Base-by-base conservation (phyloP, 1,139 yeast genomes). In the Scheffersomyces segobiensis region DNA sequence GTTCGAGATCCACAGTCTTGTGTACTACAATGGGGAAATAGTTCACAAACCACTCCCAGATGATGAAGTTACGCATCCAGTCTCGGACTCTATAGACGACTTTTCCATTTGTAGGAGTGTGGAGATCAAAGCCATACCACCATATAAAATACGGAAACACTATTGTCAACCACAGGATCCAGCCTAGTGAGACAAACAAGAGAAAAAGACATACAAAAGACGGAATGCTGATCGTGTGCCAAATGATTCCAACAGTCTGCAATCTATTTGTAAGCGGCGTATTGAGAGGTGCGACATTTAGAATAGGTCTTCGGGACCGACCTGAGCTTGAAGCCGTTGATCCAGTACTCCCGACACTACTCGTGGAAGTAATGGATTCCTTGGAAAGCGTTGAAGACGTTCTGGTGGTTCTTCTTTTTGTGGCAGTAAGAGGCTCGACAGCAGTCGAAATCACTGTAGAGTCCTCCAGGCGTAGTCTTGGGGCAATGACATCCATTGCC, bases 11-110 rank as follows among this genome's bases (percentile, higher is more conserved):
- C 17, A 80, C 81, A 0, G 93, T 82, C 68, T 89, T 91, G 72
- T 88, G 89, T n/a, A 92, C 78, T 2, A 75, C 74, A 19, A 95
- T 85, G 0, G 98, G 98, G 73, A 89, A 95, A 73, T 93, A 95
- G 53, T 81, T 78, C 49, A 88, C 88, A 71, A 89, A 91, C 77
- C 87, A 83, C 59, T 81, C 83, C 96, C 97, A 93, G n/a, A 89
- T 65, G 3, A 75, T 68, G 52, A 86, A 69, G 49, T 84, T 82
- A 62, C 91, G 81, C 70, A 91, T 79, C 78, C 85, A 78, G 3
- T 77, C 74, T 2, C 91, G 86, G 52, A 82, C 79, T 50, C 96
- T 73, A 59, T 82, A 76, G 6, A 84, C 82, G 0, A 85, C 88
- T 21, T 83, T 81, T 1, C 98, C 98, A 67, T 90, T 87, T 19